Percentiles rank a stretch among this genome's conserved stretches.
Conservation (phyloP, 805 yeast species). For the Kodamaea fukazawae region DNA sequence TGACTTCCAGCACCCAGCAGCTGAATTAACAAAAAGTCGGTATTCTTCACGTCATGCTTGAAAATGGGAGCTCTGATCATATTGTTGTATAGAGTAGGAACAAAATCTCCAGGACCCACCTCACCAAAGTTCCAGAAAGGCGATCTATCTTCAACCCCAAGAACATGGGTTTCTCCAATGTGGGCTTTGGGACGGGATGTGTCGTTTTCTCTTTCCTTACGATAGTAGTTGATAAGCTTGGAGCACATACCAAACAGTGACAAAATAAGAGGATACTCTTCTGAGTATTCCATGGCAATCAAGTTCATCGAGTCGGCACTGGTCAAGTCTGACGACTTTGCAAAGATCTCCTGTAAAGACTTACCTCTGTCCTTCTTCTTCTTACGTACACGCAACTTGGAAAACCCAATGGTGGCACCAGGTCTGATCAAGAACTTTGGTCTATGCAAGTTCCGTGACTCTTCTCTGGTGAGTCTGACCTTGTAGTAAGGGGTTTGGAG, state of each 20-base stretch:
- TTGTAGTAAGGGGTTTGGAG: constrained; percentile 90
- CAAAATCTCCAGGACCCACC: constrained; percentile 91
- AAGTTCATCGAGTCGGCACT: constrained; percentile 78
- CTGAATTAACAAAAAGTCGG: constrained; percentile 80
- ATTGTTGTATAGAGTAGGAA: constrained; percentile 89
- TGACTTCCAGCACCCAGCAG: constrained; percentile 78
- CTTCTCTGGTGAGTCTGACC: constrained; percentile 65
- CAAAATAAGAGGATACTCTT: constrained; percentile 78
- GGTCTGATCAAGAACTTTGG: constrained; percentile 74
- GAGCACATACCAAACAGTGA: constrained; percentile 96
- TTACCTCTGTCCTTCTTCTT: constrained; percentile 87
- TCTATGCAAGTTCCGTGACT: constrained; percentile 77
- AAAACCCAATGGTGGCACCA: constrained; percentile 71
- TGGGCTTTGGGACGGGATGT: constrained; percentile 80
- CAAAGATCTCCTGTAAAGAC: constrained; percentile 70
- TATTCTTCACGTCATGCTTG: constrained; percentile 71
- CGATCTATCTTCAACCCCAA: constrained; percentile 93
- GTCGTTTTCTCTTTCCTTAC: constrained; percentile 81
- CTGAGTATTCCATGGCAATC: constrained; percentile 83
- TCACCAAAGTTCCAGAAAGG: constrained; percentile 99
- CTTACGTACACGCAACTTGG: constrained; percentile 74
- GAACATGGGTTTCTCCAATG: constrained; percentile 91
- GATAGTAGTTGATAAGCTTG: constrained; percentile 86
- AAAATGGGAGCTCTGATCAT: constrained; percentile 91
- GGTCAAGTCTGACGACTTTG: constrained; percentile 70